These are phyloP conservation scores for Colletotrichum falcatum DNA, from an alignment of 2,329 filamentous ascomycete species.

Conservation along the genomic window DNA sequence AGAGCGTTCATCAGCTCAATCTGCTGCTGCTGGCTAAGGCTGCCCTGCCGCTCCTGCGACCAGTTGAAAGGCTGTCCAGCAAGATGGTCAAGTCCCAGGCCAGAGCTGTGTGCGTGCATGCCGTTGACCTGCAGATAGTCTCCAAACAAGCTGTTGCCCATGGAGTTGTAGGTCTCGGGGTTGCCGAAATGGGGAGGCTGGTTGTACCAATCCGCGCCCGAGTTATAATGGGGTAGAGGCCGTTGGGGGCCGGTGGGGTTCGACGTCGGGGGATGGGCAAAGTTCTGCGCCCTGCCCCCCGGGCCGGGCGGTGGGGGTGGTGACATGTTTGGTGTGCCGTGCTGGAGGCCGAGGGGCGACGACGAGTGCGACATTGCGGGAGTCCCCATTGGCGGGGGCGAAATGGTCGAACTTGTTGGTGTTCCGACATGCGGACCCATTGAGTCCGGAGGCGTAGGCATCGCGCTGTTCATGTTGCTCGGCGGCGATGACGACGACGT, in stretches of 20 bases:
- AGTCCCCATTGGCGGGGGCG: conserved; percentile 37
- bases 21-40: conserved; percentile 83
- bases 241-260: conserved; percentile 52
- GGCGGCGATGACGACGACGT: conserved; percentile 42
- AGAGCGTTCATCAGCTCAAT: conserved; percentile 84
- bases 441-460: conserved; percentile 61
- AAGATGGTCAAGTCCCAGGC: conserved; percentile 48
- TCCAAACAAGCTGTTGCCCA: conserved; percentile 57
- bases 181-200: conserved; percentile 65
- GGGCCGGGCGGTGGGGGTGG: conserved; percentile 44
- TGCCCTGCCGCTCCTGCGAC: conserved; percentile 70
- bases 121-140: conserved; percentile 46
- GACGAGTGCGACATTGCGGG: conserved; percentile 47
- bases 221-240: conserved; percentile 56
- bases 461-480: conserved; percentile 41
- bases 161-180: conserved; percentile 61
- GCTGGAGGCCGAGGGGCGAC: conserved; percentile 46
- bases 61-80: conserved; percentile 47
- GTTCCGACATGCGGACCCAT: conserved; percentile 46
- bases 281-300: conserved; percentile 47
- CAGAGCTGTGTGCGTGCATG: conserved; percentile 40
- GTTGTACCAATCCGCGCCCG: conserved; percentile 63
- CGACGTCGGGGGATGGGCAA: conserved; percentile 53
- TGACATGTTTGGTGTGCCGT: conserved; percentile 47
- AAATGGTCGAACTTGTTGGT: conserved; percentile 33